Conservation (phyloP, 257 asterid genomes). For the Solanum arcanum region DNA sequence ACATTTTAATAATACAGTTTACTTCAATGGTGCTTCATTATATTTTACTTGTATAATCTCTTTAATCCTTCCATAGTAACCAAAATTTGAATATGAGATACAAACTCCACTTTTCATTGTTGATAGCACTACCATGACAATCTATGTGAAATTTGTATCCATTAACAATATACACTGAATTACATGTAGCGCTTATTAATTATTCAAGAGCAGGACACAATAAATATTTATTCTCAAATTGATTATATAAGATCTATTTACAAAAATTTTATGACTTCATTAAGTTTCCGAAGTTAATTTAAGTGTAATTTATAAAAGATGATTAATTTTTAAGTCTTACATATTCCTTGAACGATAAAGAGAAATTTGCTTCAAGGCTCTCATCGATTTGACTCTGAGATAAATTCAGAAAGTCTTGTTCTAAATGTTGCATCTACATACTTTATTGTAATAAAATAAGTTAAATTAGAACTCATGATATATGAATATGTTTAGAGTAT, state of each 20-base stretch:
- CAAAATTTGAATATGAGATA: no score
- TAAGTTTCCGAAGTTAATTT: background rate
- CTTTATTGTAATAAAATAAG: background rate
- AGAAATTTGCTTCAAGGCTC: background rate
- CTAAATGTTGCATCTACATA: background rate
- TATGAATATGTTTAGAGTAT: no score
- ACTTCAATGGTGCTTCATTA: background rate
- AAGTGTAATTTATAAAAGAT: background rate
- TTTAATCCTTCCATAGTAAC: no score
- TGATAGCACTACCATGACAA: no score
- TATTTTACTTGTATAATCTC: no score
- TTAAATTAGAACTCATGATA: no score
- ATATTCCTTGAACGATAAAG: background rate
- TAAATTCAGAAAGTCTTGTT: background rate
- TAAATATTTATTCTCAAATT: no score
- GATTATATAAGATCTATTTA: background rate
- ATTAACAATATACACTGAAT: no score
- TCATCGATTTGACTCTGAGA: background rate
- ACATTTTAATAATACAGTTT: no score
- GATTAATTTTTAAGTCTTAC: background rate
- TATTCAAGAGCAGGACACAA: background rate
- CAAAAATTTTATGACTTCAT: background rate
- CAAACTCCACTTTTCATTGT: no score
- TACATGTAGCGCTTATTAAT: no score
- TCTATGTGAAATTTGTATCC: background rate